Evolutionary conservation across 495 filamentous ascomycete species (phyloP).

Genomic region (Parathielavia appendiculata): DNA sequence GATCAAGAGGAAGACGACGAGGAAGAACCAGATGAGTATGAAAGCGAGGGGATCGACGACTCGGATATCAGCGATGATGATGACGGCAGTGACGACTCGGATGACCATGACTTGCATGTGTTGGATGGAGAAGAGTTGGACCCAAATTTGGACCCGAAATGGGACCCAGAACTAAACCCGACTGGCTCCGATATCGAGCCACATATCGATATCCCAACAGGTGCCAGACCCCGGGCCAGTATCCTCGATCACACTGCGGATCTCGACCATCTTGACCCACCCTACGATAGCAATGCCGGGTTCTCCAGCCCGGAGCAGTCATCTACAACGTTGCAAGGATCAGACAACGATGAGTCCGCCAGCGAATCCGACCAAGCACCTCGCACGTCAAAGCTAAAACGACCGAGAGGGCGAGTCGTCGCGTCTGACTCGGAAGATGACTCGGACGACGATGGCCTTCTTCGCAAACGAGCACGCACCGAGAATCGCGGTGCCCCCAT

Average conservation of each 20-base stretch:
- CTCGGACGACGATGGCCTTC: conserved; percentile 12
- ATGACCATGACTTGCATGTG: conserved; percentile 25
- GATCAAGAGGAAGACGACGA: conserved; percentile 11
- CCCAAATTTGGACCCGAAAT: neutral
- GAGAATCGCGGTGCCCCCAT: neutral
- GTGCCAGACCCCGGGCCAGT: neutral
- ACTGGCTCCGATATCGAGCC: no score
- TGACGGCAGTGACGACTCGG: neutral
- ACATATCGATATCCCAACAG: neutral
- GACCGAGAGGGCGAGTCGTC: conserved; percentile 10
- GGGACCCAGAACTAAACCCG: no score
- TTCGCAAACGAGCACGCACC: conserved; percentile 13
- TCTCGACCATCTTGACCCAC: neutral
- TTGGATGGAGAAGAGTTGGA: conserved; percentile 7
- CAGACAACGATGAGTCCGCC: conserved; percentile 11
- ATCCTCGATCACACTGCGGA: conserved; percentile 5
- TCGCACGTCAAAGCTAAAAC: neutral
- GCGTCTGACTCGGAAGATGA: conserved; percentile 18
- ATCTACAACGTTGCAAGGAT: conserved; percentile 14
- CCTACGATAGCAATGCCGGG: neutral
- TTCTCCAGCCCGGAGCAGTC: conserved; percentile 29
- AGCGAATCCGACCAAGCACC: neutral
- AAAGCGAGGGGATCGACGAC: conserved; percentile 34
- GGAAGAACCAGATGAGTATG: conserved; percentile 25
- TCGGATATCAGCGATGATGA: conserved; percentile 20